Base-by-base conservation (phyloP, 495 filamentous ascomycete species). In the Amorphotheca resinae region DNA sequence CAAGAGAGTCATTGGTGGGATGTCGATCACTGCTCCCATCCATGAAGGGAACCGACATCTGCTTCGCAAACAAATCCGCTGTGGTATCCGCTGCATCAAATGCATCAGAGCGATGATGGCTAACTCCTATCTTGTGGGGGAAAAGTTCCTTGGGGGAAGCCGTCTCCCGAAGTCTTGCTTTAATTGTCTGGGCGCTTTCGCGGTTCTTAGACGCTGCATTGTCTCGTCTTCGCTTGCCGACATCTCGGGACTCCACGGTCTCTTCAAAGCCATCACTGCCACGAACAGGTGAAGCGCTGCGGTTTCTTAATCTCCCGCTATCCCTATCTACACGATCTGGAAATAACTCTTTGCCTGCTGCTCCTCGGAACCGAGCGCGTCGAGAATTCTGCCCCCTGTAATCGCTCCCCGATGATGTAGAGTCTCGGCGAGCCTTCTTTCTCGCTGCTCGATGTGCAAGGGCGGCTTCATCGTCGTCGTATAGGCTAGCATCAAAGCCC, bases 201-300 rank as follows among this genome's bases (percentile, higher is more conserved):
- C 68, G 56, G 53, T 66, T 72, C 41, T 60, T 59, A 49, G 22
- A 59, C 49, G 31, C 56, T 43, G 35, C 60, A 51, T 2, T 59
- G 48, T 25, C 55, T 48, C 18, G 48, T 49, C 22, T 59, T 54
- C 16, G 62, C 42, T 28, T 43, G 8, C 22, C 17, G 9, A 15
- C 26, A 11, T n/a, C 22, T 20, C 22, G 31, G 12, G 15, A 23
- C 6, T 42, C 45, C 15, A 37, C 38, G 21, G 23, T 42, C 9
- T 42, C 38, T 16, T 53, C 50, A 31, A 65, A 61, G 16, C 54
- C 56, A 49, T 80, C 74, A n/a, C 73, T 70, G 42, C 79, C 75
- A 17, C 78, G 68, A 2, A 59, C 60, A 3, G 87, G 87, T 2
- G 87, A 94, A 11, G 82, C 80, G 56, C 79, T 84, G 45, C 66